These are phyloP conservation scores for Solanum gandarillasii DNA, from an alignment of 257 asterid genomes.

Conservation along the genomic window DNA sequence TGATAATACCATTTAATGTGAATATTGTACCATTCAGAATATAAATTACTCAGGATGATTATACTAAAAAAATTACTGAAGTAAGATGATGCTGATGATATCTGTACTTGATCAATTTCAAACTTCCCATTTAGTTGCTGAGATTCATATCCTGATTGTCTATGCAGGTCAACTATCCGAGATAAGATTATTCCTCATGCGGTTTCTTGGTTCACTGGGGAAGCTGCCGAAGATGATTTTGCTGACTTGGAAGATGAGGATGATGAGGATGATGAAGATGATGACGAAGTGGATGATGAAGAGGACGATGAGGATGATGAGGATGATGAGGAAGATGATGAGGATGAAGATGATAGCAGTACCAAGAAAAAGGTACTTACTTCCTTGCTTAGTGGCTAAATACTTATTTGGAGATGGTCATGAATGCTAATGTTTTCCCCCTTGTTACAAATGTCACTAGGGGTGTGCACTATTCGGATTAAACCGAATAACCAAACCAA, in stretches of 20 bases:
- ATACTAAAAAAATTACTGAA: not conserved
- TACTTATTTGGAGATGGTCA: not conserved
- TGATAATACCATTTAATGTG: not conserved
- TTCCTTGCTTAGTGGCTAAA: not conserved
- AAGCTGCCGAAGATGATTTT: constrained; percentile 66
- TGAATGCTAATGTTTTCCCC: not conserved
- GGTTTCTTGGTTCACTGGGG: constrained; percentile 92
- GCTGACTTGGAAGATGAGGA: constrained; percentile 54
- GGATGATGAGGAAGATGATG: not conserved
- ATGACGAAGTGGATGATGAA: constrained; percentile 14
- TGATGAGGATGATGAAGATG: constrained; percentile 23
- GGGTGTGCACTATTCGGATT: no score
- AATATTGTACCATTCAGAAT: not conserved
- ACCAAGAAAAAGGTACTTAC: constrained; percentile 46
- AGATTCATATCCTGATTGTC: not conserved
- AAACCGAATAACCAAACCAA: no score
- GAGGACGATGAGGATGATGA: constrained; percentile 25
- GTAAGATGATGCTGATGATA: not conserved
- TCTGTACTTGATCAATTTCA: not conserved
- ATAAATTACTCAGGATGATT: not conserved
- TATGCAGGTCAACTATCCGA: constrained; percentile 67
- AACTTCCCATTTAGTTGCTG: not conserved
- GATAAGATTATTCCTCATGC: constrained; percentile 91
- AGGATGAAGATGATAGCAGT: constrained; percentile 27
- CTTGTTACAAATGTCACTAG: not conserved